Evolutionary conservation across 352 stramenopile species (phyloP).

Genomic region (Globisporangium cystogenes): DNA sequence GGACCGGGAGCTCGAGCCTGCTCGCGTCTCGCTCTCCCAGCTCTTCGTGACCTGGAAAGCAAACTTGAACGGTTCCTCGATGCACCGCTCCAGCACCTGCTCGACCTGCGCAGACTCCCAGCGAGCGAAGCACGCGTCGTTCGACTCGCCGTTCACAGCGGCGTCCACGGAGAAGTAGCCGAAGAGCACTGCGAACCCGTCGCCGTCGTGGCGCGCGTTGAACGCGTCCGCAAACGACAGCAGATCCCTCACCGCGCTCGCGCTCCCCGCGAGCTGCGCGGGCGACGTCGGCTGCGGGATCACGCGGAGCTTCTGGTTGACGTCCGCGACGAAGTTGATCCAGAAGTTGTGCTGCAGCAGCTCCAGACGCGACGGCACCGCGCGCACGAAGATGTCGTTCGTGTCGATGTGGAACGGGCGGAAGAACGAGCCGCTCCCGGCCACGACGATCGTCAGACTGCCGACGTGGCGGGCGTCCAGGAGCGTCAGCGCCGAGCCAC

Average conservation of each 20-base stretch:
- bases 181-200: conserved; percentile 52
- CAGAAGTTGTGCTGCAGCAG: conserved; percentile 76
- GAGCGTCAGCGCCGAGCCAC: conserved; percentile 11
- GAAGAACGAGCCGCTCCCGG: conserved; percentile 77
- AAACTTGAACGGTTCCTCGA: conserved; percentile 54
- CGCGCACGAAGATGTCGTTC: conserved; percentile 77
- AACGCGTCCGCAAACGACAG: conserved; percentile 44
- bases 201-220: conserved; percentile 49
- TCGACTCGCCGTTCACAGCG: conserved; percentile 22
- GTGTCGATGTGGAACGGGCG: conserved; percentile 77
- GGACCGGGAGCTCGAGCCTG: background rate
- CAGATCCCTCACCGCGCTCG: conserved; percentile 28
- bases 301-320: conserved; percentile 64
- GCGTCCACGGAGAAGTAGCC: conserved; percentile 39
- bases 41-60: conserved; percentile 46
- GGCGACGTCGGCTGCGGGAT: conserved; percentile 51
- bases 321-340: conserved; percentile 75
- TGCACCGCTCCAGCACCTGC: conserved; percentile 25
- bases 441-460: conserved; percentile 46
- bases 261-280: conserved; percentile 25
- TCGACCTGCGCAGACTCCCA: conserved; percentile 24
- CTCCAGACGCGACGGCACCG: conserved; percentile 57
- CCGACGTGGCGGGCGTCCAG: conserved; percentile 7
- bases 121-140: conserved; percentile 35
- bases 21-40: background rate